Percentiles rank a stretch among this genome's conserved stretches.
Conservation (phyloP, 768 basidiomycete genomes). For the Suillus subalutaceus region DNA sequence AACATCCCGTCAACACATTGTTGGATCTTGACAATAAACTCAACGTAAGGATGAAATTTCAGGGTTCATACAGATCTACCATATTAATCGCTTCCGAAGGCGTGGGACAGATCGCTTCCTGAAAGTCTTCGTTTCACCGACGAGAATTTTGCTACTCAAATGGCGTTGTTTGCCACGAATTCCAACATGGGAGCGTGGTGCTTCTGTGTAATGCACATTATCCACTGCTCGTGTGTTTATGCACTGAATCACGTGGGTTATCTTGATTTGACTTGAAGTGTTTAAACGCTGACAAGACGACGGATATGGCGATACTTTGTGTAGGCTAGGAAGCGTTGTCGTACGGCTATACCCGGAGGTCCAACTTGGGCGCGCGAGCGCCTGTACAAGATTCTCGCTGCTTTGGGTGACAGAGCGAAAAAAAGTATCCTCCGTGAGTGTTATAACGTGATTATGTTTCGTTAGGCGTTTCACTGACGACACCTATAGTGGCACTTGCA, state of each 20-base stretch:
- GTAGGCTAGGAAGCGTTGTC: constrained; percentile 38
- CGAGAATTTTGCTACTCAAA: constrained; percentile 67
- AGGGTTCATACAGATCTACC: constrained; percentile 11
- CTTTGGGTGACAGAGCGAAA: constrained; percentile 44
- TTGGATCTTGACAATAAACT: constrained; percentile 51
- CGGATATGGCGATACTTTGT: constrained; percentile 3
- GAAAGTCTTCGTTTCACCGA: constrained; percentile 72
- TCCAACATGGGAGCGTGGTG: constrained; percentile 83
- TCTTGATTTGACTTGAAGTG: constrained; percentile 3
- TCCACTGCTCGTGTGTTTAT: constrained; percentile 69
- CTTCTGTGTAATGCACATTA: constrained; percentile 73
- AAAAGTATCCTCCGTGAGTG: constrained; percentile 50
- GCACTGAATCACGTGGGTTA: constrained; percentile 63
- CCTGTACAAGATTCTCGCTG: constrained; percentile 41
- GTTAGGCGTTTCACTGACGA: not conserved
- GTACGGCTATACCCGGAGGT: constrained; percentile 26
- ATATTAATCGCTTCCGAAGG: constrained; percentile 37
- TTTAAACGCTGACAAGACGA: not conserved
- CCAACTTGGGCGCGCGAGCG: constrained; percentile 40
- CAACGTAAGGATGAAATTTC: constrained; percentile 22
- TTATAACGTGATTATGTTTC: constrained; percentile 39
- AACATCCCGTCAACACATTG: constrained; percentile 35
- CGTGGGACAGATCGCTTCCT: constrained; percentile 70
- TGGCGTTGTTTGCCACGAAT: constrained; percentile 78
- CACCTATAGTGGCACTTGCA: constrained; percentile 56